Conservation (phyloP, 140 eudicot species). For the Cichorium intybus region DNA sequence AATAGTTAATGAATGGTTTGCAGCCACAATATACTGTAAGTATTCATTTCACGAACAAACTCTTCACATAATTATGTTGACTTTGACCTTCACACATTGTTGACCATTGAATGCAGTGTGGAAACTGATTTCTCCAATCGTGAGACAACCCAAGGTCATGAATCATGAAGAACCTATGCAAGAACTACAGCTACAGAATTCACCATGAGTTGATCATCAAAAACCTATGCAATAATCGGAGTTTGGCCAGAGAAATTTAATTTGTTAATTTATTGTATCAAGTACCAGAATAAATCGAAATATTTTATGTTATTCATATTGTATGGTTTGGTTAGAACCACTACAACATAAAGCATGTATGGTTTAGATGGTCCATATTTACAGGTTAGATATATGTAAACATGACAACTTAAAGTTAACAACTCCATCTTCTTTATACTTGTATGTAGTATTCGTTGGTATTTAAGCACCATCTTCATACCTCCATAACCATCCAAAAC, state of each 20-base stretch:
- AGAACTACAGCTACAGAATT: constrained; percentile 29
- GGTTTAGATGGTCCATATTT: constrained; percentile 30
- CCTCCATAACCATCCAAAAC: constrained; percentile 21
- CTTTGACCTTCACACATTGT: constrained; percentile 5
- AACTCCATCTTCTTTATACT: constrained; percentile 31
- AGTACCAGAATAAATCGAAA: neutral
- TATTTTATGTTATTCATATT: neutral
- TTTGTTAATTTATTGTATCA: neutral
- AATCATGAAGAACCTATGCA: constrained; percentile 55
- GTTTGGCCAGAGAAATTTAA: constrained; percentile 10
- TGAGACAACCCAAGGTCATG: constrained; percentile 63
- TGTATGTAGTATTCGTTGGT: neutral
- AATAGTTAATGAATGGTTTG: constrained; percentile 96
- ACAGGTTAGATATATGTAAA: constrained; percentile 3
- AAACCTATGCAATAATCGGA: neutral
- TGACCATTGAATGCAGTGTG: constrained; percentile 62
- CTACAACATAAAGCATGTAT: constrained; percentile 24
- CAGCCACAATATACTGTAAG: constrained; percentile 92
- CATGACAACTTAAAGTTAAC: constrained; percentile 22
- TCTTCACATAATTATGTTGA: neutral
- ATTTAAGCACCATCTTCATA: constrained; percentile 27
- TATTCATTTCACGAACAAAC: neutral
- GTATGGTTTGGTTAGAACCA: constrained; percentile 36
- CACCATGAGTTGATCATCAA: constrained; percentile 10
- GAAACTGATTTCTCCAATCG: constrained; percentile 82